Conservation (phyloP, 2,329 filamentous ascomycete genomes). For the Verticillium longisporum region DNA sequence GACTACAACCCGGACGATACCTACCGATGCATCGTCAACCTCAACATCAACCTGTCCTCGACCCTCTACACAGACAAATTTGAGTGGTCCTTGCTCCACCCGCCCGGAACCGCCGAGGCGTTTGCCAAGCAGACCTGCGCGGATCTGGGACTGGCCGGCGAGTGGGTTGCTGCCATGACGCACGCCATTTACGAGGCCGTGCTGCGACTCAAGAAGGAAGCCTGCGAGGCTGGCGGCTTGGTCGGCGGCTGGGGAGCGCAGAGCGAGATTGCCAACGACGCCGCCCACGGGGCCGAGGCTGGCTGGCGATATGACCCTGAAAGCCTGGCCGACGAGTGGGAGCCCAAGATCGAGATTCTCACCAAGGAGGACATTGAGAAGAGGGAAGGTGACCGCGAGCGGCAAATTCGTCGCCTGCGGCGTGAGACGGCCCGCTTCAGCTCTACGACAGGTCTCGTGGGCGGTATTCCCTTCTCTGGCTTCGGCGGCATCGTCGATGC, state of each 20-base stretch:
- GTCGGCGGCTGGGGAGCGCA: constrained; percentile 60
- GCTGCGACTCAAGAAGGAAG: constrained; percentile 88
- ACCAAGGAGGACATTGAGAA: constrained; percentile 98
- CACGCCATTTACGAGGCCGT: constrained; percentile 97
- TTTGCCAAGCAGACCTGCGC: constrained; percentile 92
- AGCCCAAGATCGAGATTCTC: constrained; percentile 72
- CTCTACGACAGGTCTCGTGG: constrained; percentile 73
- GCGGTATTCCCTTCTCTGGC: constrained; percentile 58
- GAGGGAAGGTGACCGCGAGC: constrained; percentile 86
- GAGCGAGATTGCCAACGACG: constrained; percentile 78
- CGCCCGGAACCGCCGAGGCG: constrained; percentile 82
- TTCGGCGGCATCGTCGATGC: constrained; percentile 37
- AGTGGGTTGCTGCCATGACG: constrained; percentile 91
- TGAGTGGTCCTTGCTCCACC: constrained; percentile 92
- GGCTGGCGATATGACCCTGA: constrained; percentile 97
- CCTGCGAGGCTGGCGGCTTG: constrained; percentile 83
- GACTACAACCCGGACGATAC: constrained; percentile 87
- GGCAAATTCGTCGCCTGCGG: constrained; percentile 78
- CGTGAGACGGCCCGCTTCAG: constrained; percentile 91
- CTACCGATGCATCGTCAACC: constrained; percentile 84
- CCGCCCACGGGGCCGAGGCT: constrained; percentile 72
- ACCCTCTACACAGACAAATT: constrained; percentile 95
- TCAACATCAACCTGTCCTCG: constrained; percentile 88
- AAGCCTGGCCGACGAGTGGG: constrained; percentile 77
- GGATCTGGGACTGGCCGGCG: constrained; percentile 79